Conservation (phyloP, 495 filamentous ascomycete genomes). For the Emericellopsis terricola region DNA sequence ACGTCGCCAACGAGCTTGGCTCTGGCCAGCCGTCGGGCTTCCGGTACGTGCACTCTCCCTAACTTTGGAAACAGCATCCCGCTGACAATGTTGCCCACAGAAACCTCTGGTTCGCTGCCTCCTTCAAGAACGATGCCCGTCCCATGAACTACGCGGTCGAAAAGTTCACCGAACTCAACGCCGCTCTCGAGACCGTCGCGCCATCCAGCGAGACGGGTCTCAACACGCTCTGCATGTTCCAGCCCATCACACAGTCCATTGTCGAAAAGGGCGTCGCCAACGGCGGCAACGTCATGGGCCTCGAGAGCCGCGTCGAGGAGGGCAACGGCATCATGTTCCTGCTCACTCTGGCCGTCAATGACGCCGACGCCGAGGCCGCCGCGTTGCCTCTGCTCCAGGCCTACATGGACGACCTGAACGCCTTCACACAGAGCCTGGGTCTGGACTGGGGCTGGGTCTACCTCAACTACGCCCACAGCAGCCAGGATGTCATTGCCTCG, state of each 20-base stretch:
- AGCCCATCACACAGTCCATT: conserved; percentile 14
- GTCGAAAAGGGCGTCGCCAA: conserved; percentile 6
- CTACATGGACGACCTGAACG: neutral
- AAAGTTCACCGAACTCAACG: neutral
- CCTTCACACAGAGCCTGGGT: neutral
- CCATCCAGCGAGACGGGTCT: neutral
- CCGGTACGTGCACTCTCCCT: neutral
- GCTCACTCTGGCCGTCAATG: neutral
- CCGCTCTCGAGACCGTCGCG: neutral
- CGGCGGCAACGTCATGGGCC: conserved; percentile 18
- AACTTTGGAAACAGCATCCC: neutral
- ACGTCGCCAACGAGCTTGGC: neutral
- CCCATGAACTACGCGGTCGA: neutral
- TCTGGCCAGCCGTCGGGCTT: neutral
- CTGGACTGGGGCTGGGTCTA: neutral
- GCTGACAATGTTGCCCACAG: neutral
- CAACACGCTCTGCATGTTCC: conserved; percentile 5
- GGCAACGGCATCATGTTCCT: conserved; percentile 7
- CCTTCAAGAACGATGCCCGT: neutral
- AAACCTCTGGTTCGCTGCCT: neutral
- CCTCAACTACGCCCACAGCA: neutral
- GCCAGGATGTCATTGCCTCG: neutral
- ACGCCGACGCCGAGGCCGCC: neutral
- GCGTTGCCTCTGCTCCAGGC: neutral
- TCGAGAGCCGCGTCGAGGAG: conserved; percentile 6